Conservation (phyloP, 208 protist genomes). For the Trypanosoma lewisi region DNA sequence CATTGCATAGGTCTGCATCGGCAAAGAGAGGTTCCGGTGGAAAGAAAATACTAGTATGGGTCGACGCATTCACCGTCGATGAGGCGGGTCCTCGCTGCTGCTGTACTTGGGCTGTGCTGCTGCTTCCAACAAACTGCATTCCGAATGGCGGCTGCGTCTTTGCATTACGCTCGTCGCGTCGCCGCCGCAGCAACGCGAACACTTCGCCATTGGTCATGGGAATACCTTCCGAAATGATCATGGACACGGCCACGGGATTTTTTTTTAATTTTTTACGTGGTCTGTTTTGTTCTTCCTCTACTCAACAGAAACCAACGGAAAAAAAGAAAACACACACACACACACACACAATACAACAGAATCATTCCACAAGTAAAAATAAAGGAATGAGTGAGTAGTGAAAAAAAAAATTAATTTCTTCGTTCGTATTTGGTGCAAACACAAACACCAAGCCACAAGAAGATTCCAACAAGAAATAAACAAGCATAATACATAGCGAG, state of each 20-base stretch:
- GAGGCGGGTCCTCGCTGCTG: slow-evolving; percentile 1
- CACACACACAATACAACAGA: slow-evolving; percentile 12
- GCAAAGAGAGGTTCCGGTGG: slow-evolving; percentile 10
- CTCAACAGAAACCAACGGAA: neutral
- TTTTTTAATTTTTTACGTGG: slow-evolving; percentile 3
- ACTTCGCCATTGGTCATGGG: slow-evolving; percentile 84
- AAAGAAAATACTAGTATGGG: slow-evolving; percentile 10
- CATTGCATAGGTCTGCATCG: neutral
- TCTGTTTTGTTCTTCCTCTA: neutral
- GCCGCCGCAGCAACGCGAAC: slow-evolving; percentile 70
- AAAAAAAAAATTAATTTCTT: no score
- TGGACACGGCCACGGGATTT: neutral
- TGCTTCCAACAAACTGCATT: slow-evolving; percentile 38
- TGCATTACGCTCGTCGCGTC: slow-evolving; percentile 76
- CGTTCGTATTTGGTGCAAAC: no score
- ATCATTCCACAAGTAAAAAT: no score
- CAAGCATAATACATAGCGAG: neutral
- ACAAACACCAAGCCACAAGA: slow-evolving; percentile 9
- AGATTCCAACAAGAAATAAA: neutral
- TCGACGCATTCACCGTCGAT: neutral
- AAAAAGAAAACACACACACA: slow-evolving; percentile 25
- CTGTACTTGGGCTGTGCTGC: slow-evolving; percentile 5
- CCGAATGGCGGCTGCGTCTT: slow-evolving; percentile 59
- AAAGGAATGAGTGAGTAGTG: slow-evolving; percentile 6
- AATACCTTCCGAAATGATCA: slow-evolving; percentile 57